Percentiles rank a stretch among this genome's conserved stretches.
Evolutionary conservation across 306 rosid species (phyloP).

Genomic region (Macrotyloma uniflorum): DNA sequence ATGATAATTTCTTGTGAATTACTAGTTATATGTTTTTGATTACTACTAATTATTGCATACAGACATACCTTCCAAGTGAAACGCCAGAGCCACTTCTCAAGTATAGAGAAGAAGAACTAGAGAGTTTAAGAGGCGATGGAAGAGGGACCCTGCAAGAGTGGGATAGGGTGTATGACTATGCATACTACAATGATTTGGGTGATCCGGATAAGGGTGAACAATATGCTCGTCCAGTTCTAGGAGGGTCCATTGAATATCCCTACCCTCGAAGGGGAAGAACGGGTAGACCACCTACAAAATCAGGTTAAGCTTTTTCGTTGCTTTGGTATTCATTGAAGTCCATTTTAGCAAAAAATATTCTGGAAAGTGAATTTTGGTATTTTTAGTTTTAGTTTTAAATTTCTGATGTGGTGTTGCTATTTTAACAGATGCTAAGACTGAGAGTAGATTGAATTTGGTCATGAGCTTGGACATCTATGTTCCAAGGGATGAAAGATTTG

Average conservation of each 20-base stretch:
- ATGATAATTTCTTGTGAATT: not conserved
- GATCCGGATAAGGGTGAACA: slow-evolving; percentile 55
- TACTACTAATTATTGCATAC: slow-evolving; percentile 19
- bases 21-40: not conserved
- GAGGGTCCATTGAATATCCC: slow-evolving; percentile 77
- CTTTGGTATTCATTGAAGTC: not conserved
- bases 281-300: slow-evolving; percentile 55
- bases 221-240: slow-evolving; percentile 71
- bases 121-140: slow-evolving; percentile 71
- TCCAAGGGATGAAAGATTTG: slow-evolving; percentile 85
- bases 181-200: slow-evolving; percentile 68
- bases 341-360: not conserved
- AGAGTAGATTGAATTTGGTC: slow-evolving; percentile 55
- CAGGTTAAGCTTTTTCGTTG: slow-evolving; percentile 49
- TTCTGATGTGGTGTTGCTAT: not conserved
- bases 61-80: slow-evolving; percentile 72
- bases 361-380: not conserved
- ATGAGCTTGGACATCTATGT: slow-evolving; percentile 74
- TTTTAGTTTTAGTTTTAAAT: not conserved
- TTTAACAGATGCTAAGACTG: slow-evolving; percentile 57
- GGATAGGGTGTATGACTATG: slow-evolving; percentile 89
- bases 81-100: slow-evolving; percentile 66
- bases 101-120: slow-evolving; percentile 72
- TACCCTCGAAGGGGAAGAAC: slow-evolving; percentile 91
- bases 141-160: slow-evolving; percentile 59